phyloP scores from a whole-genome alignment of 495 filamentous ascomycete genomes.

The Talaromyces wortmannii region DNA sequence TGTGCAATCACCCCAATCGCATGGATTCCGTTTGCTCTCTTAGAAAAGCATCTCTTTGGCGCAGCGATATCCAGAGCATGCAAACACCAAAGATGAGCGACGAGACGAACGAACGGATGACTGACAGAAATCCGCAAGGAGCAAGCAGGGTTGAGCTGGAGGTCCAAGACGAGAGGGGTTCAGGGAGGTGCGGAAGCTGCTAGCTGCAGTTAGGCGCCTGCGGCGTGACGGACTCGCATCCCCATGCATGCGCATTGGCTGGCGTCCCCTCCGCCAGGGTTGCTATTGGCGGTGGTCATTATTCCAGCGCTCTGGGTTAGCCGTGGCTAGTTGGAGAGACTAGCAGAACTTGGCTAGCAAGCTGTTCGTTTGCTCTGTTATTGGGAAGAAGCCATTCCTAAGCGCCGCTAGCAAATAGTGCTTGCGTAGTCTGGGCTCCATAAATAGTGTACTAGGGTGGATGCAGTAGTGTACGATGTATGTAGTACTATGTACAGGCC shows the following conservation, averaged over 20 bases:
- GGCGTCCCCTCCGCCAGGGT: constrained; percentile 10
- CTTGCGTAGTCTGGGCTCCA: background rate
- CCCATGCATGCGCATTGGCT: background rate
- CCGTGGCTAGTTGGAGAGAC: background rate
- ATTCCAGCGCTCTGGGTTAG: constrained; percentile 3
- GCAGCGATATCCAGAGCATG: too few species aligned
- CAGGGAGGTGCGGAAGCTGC: background rate
- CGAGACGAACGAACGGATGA: background rate
- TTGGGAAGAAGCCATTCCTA: background rate
- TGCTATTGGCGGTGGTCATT: background rate
- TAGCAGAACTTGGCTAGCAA: too few species aligned
- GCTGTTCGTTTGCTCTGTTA: too few species aligned
- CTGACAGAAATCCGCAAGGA: background rate
- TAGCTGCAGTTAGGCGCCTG: constrained; percentile 12
- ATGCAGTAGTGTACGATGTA: too few species aligned
- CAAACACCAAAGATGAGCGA: background rate
- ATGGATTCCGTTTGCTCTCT: too few species aligned
- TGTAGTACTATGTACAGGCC: too few species aligned
- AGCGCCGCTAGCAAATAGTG: constrained; percentile 1
- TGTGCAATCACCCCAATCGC: too few species aligned
- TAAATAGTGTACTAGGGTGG: too few species aligned
- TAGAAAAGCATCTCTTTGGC: too few species aligned
- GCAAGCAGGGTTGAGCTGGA: too few species aligned
- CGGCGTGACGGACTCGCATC: constrained; percentile 22
- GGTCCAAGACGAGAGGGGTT: background rate